Base-by-base conservation (phyloP, 2,329 filamentous ascomycete species). In the Calonectria naviculata region DNA sequence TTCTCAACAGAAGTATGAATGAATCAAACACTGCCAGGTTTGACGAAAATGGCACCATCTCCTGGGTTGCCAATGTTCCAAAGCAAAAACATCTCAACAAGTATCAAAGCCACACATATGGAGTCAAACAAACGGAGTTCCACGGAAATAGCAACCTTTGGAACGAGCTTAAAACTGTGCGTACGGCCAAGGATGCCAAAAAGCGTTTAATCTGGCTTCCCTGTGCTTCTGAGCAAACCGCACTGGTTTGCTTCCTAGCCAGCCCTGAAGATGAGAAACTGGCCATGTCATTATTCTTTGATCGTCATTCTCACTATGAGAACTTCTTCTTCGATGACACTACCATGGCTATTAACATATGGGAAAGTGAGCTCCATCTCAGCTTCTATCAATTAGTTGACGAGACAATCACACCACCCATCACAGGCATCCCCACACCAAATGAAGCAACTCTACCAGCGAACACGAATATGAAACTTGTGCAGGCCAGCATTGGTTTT, bases 291-390 rank as follows among this genome's bases (percentile, higher is more conserved):
- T 4, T 41, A 5, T 58, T 58, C 13, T 58, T 58, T 17, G 52
- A 58, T 26, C 52, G 31, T 5, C 52, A 58, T 12, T 58, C 5
- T 8, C 31, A 24, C 5, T 36, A 19, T 4, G 34, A 58, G 38
- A 38, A 58, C 8, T 58, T 28, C 34, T 58, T 58, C 17, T 58
- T 58, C 29, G 52, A 58, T 19, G 52, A 58, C 4, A 58, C 21
- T 2, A 38, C 52, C 12, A 58, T 58, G 52, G 31, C 31, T 8
- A 19, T 38, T 21, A 58, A 58, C 26, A 2, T 10, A 19, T 58
- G 52, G 52, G 21, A 58, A 7, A 58, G 31, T 0, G 52, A 58
- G n/a, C 31, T 58, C 4, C 52, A 58, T 21, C 31, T 58, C 1
- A 58, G 34, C 13, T 58, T 58, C 21, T 58, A 58, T 26, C 52